Evolutionary conservation across 2,329 filamentous ascomycete species (phyloP), one percentile per base, ranked within the genome.

Genomic region (Penicillium glabrum): DNA sequence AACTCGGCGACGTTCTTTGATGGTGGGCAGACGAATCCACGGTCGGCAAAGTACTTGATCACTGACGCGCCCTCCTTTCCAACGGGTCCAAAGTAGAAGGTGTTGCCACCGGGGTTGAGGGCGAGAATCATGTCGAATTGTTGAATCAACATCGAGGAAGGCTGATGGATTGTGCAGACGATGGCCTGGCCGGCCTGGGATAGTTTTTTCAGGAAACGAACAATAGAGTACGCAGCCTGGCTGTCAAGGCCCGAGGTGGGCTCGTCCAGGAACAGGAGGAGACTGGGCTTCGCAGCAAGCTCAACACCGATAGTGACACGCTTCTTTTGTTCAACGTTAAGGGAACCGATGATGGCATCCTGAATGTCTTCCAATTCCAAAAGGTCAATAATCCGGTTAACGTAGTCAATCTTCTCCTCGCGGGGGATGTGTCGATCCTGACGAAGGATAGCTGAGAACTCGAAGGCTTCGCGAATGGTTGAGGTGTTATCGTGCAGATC

Each of bases 111-210:
- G 0, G 82, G 86, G 64, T 88, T 88, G 31, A 90, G 78, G 2
- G 86, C 85, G 1, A 91, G 79, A 19, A 90, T 84, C 82, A 88
- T 88, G 69, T 90, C 88, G 72, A 91, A 91, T 67, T 90, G 82
- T 66, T 89, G 82, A 55, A 90, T 86, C 2, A 90, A 77, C 57
- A 88, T 81, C 1, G 85, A 86, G 2, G 84, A 88, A 4, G 88
- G 88, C 67, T 90, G 88, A 67, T 90, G 88, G 53, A 90, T 90
- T 0, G 88, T 90, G 72, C 88, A 90, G 51, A 91, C 78, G 60
- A 91, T 89, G 8, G 87, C 87, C 67, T 90, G 86, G 1, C 87
- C 88, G 13, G 86, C 84, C 8, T 80, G 77, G 5, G 85, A 80
- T 3, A 90, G 79, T 69, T 90, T 90, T 75, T 85, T 86, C 54